Percentiles rank a stretch among this genome's conserved stretches.
Conservation (phyloP, 2,329 filamentous ascomycete genomes). For the Monosporascus sp. region DNA sequence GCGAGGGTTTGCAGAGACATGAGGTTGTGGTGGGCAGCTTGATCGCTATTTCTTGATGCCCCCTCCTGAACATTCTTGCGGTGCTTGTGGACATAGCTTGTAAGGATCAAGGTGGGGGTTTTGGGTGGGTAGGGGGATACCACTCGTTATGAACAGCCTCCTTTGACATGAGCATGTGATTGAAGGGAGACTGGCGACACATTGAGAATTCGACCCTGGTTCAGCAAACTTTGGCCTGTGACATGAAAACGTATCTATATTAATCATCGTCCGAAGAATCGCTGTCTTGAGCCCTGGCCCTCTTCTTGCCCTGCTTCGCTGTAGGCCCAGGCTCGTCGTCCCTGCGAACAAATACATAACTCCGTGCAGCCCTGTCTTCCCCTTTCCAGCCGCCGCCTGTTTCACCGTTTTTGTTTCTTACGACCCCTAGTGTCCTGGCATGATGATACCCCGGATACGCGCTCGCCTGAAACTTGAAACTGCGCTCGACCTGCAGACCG, state of each 20-base stretch:
- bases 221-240: too few species aligned
- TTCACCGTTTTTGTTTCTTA: constrained; percentile 42
- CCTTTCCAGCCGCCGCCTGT: constrained; percentile 44
- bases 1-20: too few species aligned
- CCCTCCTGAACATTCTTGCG: too few species aligned
- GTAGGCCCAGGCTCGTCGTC: constrained; percentile 36
- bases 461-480: constrained; percentile 61
- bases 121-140: too few species aligned
- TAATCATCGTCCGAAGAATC: constrained; percentile 25
- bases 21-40: too few species aligned
- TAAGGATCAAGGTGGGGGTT: too few species aligned
- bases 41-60: too few species aligned
- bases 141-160: too few species aligned
- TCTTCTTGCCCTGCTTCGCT: constrained; percentile 22
- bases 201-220: too few species aligned
- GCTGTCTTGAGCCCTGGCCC: constrained; percentile 20
- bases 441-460: constrained; percentile 72
- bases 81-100: too few species aligned
- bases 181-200: too few species aligned
- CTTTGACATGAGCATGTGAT: too few species aligned
- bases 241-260: background rate
- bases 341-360: constrained; percentile 58
- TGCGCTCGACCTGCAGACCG: constrained; percentile 64
- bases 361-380: constrained; percentile 49
- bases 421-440: constrained; percentile 65